These are phyloP conservation scores for Heritiera littoralis DNA, from an alignment of 345 rosid genomes.

Conservation along the genomic window DNA sequence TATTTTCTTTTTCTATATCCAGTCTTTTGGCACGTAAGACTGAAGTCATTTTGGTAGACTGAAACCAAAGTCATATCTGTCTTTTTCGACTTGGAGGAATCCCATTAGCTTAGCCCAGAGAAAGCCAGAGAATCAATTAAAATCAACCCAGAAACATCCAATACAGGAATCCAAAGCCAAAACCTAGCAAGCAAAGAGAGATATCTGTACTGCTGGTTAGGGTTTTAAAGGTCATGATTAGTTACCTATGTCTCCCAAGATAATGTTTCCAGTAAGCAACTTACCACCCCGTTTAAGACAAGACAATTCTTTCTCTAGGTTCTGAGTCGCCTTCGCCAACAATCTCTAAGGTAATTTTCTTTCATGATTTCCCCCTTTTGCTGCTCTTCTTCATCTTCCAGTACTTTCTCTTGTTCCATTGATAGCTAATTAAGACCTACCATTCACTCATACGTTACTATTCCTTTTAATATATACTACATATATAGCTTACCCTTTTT, in stretches of 20 bases:
- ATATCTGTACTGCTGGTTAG: constrained; percentile 6
- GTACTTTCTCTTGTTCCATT: neutral
- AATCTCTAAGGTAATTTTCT: constrained; percentile 1
- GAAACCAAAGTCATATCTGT: constrained; percentile 22
- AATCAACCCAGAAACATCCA: constrained; percentile 18
- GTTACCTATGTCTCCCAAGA: neutral
- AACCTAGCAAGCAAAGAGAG: neutral
- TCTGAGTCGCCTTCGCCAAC: constrained; percentile 2
- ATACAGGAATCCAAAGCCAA: neutral
- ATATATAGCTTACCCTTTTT: neutral
- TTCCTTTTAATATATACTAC: neutral
- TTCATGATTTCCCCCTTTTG: neutral
- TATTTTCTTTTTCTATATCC: neutral
- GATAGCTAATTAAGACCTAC: neutral
- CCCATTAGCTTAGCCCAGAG: constrained; percentile 26
- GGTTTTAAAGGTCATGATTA: neutral
- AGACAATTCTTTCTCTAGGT: constrained; percentile 12
- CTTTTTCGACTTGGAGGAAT: constrained; percentile 24
- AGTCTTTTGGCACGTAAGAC: constrained; percentile 26
- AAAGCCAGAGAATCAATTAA: constrained; percentile 29
- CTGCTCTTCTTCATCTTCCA: neutral
- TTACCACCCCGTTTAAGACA: neutral
- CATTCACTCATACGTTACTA: neutral
- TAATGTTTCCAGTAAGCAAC: neutral
- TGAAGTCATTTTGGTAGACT: neutral